Base-by-base conservation (phyloP, 164 flowering plant genomes). In the Protea cynaroides region DNA sequence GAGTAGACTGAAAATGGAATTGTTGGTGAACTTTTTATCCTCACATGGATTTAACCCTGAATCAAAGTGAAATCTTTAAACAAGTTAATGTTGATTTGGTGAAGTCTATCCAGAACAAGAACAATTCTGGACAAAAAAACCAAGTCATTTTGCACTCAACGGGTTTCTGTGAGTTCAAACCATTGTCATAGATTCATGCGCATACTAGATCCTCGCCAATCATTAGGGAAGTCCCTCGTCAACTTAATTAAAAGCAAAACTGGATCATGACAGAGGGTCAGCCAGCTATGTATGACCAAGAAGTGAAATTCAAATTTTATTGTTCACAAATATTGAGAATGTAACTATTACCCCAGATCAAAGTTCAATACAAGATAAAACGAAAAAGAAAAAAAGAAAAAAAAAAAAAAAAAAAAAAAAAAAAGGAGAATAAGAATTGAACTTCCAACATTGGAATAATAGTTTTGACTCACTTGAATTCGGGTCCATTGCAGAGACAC, bases 381-480 rank as follows among this genome's bases (percentile, higher is more conserved):
- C 43, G n/a, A 9, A 5, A 25, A 4, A 5, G 5, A 2, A 29
- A 5, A 29, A 29, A n/a, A 18, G 17, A 46, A 47, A 18, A 24
- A 8, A 15, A 56, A 18, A 9, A 5, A 37, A 1, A 2, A 29
- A 5, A 29, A 29, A n/a, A 18, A 10, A 46, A 47, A 18, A 24
- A 8, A 15, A 56, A 18, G 4, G 2, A 37, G 0, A 56, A 18
- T 3, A 5, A 40, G 1, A 25, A 29, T 18, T 38, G 29, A 55
- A 17, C 58, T 25, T 19, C 18, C 1, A 60, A 53, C 15, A 44
- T 29, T 37, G 34, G 15, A 0, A n/a, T 50, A 25, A 29, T 43
- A 59, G 34, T 62, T 67, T 24, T 25, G 14, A 83, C 92, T 84
- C 77, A 90, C 98, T 82, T 74, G 89, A 79, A 77, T 25, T 75